phyloP scores from a whole-genome alignment of 192 early-diverging fungal genomes.

The Entophlyctis luteolus region DNA sequence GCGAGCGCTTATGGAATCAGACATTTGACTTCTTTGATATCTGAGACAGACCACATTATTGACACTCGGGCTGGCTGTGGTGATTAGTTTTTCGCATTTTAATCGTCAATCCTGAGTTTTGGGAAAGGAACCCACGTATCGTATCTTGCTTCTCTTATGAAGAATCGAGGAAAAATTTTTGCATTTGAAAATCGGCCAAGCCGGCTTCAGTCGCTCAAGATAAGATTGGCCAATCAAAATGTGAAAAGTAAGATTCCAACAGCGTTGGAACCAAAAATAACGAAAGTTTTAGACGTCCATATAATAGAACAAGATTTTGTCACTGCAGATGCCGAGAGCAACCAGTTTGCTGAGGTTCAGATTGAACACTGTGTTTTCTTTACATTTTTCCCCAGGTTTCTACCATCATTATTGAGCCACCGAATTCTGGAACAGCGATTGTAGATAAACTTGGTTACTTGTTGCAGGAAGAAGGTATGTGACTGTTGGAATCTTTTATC shows the following conservation, averaged over 20 bases:
- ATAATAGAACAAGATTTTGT: conserved; percentile 59
- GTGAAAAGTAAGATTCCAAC: conserved; percentile 49
- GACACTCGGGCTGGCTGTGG: conserved; percentile 51
- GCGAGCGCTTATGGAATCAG: conserved; percentile 44
- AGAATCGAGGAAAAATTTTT: conserved; percentile 72
- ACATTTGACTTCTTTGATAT: conserved; percentile 30
- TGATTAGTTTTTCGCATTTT: neutral
- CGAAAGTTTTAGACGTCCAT: conserved; percentile 29
- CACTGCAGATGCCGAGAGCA: conserved; percentile 61
- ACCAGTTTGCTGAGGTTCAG: conserved; percentile 59
- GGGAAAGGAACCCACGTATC: conserved; percentile 78
- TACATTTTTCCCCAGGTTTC: conserved; percentile 21
- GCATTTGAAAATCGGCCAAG: conserved; percentile 79
- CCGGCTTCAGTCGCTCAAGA: conserved; percentile 69
- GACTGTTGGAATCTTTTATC: conserved; percentile 42
- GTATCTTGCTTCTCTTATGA: conserved; percentile 78
- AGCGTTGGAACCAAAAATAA: neutral
- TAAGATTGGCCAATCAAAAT: conserved; percentile 62
- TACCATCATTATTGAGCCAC: conserved; percentile 78
- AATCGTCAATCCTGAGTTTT: neutral
- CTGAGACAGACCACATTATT: conserved; percentile 32
- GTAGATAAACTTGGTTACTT: conserved; percentile 79
- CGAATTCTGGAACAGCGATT: conserved; percentile 87
- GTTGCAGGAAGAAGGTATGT: conserved; percentile 63
- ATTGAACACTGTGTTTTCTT: neutral